A percentile compares a stretch with the other conserved stretches of the same genome.
Evolutionary conservation across 1,139 yeast genomes (phyloP).

Genomic region (Debaryomyces robertsiae): DNA sequence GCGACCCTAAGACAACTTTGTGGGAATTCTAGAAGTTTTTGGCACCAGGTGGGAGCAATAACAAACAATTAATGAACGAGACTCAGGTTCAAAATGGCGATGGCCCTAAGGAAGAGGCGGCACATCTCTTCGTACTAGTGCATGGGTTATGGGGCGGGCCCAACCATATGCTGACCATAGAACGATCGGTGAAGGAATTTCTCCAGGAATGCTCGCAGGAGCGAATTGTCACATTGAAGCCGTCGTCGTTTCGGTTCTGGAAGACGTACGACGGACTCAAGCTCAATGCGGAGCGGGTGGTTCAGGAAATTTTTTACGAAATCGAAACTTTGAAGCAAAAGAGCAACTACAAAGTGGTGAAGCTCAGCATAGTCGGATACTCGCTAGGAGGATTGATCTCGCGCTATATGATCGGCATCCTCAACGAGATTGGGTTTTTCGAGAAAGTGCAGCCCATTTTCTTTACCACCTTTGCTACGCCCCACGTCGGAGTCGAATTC

Average conservation of each 20-base stretch:
- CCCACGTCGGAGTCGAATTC: constrained; percentile 76
- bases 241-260: constrained; percentile 71
- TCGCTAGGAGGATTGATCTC: constrained; percentile 47
- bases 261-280: constrained; percentile 86
- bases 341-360: constrained; percentile 36
- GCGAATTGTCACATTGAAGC: constrained; percentile 58
- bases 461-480: constrained; percentile 86
- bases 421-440: constrained; percentile 57
- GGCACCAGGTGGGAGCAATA: constrained; percentile 23
- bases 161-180: constrained; percentile 65
- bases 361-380: constrained; percentile 47
- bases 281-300: constrained; percentile 67
- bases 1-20: too few species aligned
- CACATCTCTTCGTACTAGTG: constrained; percentile 75
- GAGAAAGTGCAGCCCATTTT: constrained; percentile 60
- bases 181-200: constrained; percentile 49
- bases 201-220: constrained; percentile 37
- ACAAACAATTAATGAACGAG: constrained; percentile 36
- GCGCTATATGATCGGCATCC: constrained; percentile 71
- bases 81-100: not conserved
- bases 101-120: constrained; percentile 17
- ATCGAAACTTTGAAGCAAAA: constrained; percentile 51
- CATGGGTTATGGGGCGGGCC: constrained; percentile 93
- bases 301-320: constrained; percentile 62
- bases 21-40: constrained; percentile 11